phyloP scores from a whole-genome alignment of 1,284 basidiomycete genomes.

The Irpex sp. region DNA sequence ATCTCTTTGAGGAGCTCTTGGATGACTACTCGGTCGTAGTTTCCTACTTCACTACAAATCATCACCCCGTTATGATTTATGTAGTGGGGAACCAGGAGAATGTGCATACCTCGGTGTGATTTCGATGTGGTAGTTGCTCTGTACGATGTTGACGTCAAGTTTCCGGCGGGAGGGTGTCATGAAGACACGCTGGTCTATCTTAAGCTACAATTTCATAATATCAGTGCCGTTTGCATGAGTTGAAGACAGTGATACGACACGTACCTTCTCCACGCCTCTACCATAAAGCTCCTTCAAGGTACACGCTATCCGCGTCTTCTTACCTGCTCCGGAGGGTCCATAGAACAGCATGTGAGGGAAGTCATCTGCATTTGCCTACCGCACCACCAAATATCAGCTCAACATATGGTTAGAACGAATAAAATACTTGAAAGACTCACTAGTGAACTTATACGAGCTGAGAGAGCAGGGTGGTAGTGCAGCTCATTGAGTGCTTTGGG shows the following conservation, averaged over 20 bases:
- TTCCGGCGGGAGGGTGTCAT: slow-evolving; percentile 93
- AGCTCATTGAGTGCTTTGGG: slow-evolving; percentile 83
- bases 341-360: slow-evolving; percentile 99
- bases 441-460: slow-evolving; percentile 75
- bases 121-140: slow-evolving; percentile 97
- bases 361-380: slow-evolving; percentile 80
- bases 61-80: too few species aligned
- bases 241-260: slow-evolving; percentile 5
- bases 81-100: too few species aligned
- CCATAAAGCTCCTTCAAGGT: slow-evolving; percentile 90
- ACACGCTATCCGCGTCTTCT: slow-evolving; percentile 94
- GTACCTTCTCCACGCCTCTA: slow-evolving; percentile 86
- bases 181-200: slow-evolving; percentile 98
- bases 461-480: slow-evolving; percentile 85
- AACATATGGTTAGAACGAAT: too few species aligned
- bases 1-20: slow-evolving; percentile 98
- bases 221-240: too few species aligned
- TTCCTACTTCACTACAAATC: slow-evolving; percentile 96
- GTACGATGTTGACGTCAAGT: slow-evolving; percentile 94
- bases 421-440: slow-evolving; percentile 40
- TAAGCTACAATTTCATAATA: slow-evolving; percentile 59
- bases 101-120: slow-evolving; percentile 84
- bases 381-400: too few species aligned
- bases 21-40: slow-evolving; percentile 92
- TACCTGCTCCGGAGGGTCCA: slow-evolving; percentile 94